Conservation (phyloP, 2,329 filamentous ascomycete species). For the Cladophialophora carrionii region DNA sequence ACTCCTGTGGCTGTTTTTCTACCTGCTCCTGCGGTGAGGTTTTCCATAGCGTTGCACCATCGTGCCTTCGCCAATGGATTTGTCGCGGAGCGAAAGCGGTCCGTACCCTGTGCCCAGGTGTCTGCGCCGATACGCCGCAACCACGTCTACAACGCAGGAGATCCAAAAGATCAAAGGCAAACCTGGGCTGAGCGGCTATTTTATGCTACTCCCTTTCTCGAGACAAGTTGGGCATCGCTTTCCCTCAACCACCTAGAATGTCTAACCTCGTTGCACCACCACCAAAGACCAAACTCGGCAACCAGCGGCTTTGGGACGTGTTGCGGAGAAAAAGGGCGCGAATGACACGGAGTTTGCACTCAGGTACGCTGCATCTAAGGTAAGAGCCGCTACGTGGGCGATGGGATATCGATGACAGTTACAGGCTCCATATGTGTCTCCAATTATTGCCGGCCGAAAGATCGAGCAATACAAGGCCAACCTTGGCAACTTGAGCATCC, state of each 20-base stretch:
- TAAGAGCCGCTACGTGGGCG: not conserved
- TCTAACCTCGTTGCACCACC: constrained; percentile 35
- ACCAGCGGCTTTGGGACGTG: constrained; percentile 47
- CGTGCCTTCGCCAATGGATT: not conserved
- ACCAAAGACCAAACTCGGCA: constrained; percentile 51
- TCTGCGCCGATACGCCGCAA: not conserved
- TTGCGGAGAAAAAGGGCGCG: constrained; percentile 26
- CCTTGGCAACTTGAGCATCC: constrained; percentile 58
- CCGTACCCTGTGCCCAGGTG: not conserved
- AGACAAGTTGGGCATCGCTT: not conserved
- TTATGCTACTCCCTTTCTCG: not conserved
- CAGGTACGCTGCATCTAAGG: constrained; percentile 49
- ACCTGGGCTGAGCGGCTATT: not conserved
- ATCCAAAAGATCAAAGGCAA: no score
- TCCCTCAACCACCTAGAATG: not conserved
- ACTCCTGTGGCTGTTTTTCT: not conserved
- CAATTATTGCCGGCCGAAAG: constrained; percentile 58
- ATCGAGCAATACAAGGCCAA: constrained; percentile 59
- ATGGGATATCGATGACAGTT: constrained; percentile 13
- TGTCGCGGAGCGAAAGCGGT: not conserved
- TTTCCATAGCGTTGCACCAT: not conserved
- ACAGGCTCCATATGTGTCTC: constrained; percentile 59
- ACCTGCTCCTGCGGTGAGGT: not conserved
- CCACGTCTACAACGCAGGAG: not conserved
- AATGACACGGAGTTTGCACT: constrained; percentile 44